These are phyloP conservation scores for Larix kaempferi DNA, from an alignment of 75 land plant genomes.

Conservation along the genomic window DNA sequence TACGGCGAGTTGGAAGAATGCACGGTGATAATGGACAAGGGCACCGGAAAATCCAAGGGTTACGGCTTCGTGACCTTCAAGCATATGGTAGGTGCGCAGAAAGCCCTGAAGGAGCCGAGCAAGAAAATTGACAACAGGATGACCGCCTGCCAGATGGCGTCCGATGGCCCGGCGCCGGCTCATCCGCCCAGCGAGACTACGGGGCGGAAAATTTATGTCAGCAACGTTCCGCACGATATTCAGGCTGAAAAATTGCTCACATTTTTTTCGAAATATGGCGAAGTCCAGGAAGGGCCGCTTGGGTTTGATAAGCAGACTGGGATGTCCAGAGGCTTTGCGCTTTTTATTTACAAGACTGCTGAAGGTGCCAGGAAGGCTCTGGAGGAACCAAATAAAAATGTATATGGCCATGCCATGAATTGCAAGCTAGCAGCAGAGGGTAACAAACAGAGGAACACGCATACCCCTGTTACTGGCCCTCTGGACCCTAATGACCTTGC, in stretches of 20 bases:
- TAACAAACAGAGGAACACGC: slow-evolving; percentile 20
- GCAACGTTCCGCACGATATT: slow-evolving; percentile 42
- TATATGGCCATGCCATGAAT: slow-evolving; percentile 50
- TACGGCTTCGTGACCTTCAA: slow-evolving; percentile 58
- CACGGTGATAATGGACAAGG: slow-evolving; percentile 42
- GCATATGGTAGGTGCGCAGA: slow-evolving; percentile 34
- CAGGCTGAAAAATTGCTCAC: slow-evolving; percentile 36
- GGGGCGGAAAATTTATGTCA: slow-evolving; percentile 56
- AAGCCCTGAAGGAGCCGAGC: slow-evolving; percentile 58
- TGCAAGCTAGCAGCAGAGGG: slow-evolving; percentile 53
- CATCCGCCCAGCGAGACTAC: slow-evolving; percentile 28
- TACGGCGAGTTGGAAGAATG: slow-evolving; percentile 67
- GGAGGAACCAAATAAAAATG: slow-evolving; percentile 58
- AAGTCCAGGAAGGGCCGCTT: slow-evolving; percentile 67
- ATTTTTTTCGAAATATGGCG: slow-evolving; percentile 55
- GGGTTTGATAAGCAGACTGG: slow-evolving; percentile 67
- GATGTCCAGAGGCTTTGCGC: slow-evolving; percentile 47
- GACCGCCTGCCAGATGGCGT: slow-evolving; percentile 58
- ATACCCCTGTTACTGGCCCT: not conserved
- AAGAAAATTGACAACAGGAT: slow-evolving; percentile 54
- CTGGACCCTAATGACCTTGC: slow-evolving; percentile 6
- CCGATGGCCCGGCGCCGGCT: slow-evolving; percentile 32
- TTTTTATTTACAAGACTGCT: slow-evolving; percentile 49
- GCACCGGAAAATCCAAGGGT: slow-evolving; percentile 57
- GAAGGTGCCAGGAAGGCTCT: slow-evolving; percentile 63